Evolutionary conservation across 2,329 filamentous ascomycete species (phyloP).

Genomic region (Xylaria sp.): DNA sequence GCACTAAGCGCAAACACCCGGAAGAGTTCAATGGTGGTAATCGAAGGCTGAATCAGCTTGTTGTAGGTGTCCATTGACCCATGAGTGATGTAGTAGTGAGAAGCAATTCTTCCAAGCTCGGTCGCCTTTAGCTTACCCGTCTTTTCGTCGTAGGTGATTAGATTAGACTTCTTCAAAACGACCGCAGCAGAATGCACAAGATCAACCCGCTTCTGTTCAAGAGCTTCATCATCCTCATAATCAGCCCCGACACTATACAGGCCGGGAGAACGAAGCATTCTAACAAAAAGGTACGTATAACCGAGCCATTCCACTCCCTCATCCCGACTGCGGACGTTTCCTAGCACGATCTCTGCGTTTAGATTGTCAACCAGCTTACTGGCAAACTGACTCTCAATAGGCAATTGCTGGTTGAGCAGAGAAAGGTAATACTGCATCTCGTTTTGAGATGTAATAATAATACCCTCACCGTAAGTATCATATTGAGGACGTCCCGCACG

Average conservation of each 20-base stretch:
- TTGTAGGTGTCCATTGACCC: conserved; percentile 98
- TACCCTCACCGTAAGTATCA: conserved; percentile 97
- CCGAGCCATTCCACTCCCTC: conserved; percentile 99
- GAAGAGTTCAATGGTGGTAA: conserved; percentile 95
- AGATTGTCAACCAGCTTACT: conserved; percentile 94
- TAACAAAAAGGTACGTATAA: conserved; percentile 97
- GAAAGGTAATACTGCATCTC: conserved; percentile 99
- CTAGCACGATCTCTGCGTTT: conserved; percentile 94
- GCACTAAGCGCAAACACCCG: conserved; percentile 94
- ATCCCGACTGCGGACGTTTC: conserved; percentile 89
- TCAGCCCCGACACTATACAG: conserved; percentile 96
- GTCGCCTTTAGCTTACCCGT: conserved; percentile 88
- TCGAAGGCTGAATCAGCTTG: conserved; percentile 90
- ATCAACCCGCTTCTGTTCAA: conserved; percentile 98
- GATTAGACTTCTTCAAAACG: conserved; percentile 84
- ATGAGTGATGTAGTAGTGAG: conserved; percentile 98
- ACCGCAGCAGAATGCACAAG: conserved; percentile 92
- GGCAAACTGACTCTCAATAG: conserved; percentile 95
- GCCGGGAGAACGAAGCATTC: conserved; percentile 95
- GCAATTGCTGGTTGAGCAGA: conserved; percentile 94
- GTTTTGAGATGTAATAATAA: conserved; percentile 94
- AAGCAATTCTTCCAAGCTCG: conserved; percentile 93
- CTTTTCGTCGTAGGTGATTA: conserved; percentile 96
- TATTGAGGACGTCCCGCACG: conserved; percentile 96
- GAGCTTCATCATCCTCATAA: conserved; percentile 88